phyloP scores from a whole-genome alignment of 148 eudicot species.

The Limonium bicolor region DNA sequence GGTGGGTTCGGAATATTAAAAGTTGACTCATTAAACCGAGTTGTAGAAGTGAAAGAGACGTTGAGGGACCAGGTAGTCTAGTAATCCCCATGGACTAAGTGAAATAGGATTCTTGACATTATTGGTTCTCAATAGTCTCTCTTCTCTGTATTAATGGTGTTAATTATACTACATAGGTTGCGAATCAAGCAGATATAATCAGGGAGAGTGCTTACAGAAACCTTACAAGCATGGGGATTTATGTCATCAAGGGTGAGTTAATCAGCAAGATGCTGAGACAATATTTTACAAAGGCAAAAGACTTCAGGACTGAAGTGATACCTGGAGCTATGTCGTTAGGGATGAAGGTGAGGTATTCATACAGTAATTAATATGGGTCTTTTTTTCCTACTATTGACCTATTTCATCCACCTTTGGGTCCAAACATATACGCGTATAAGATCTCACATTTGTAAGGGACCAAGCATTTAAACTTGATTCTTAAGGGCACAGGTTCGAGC shows the following conservation, averaged over 20 bases:
- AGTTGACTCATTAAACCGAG: slow-evolving; percentile 26
- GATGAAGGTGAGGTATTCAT: slow-evolving; percentile 42
- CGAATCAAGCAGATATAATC: not conserved
- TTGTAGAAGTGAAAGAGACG: slow-evolving; percentile 17
- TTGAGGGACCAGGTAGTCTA: not conserved
- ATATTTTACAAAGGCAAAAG: slow-evolving; percentile 37
- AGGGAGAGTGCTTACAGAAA: not conserved
- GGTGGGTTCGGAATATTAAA: slow-evolving; percentile 33
- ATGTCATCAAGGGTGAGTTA: slow-evolving; percentile 44
- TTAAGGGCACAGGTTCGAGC: slow-evolving; percentile 53
- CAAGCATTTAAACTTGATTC: too few species aligned
- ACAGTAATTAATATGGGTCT: not conserved
- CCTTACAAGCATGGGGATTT: slow-evolving; percentile 59
- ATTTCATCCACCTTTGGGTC: too few species aligned
- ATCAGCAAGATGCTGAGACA: slow-evolving; percentile 40
- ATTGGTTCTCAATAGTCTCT: too few species aligned
- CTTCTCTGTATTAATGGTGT: too few species aligned
- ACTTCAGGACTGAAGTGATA: slow-evolving; percentile 45
- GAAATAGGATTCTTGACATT: too few species aligned
- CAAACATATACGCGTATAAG: too few species aligned
- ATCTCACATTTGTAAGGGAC: too few species aligned
- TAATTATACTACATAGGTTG: not conserved
- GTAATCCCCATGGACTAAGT: too few species aligned
- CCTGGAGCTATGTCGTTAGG: slow-evolving; percentile 72
- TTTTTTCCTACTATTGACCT: not conserved